Evolutionary conservation across 2,329 filamentous ascomycete species (phyloP), one percentile per base, ranked within the genome.

Genomic region (Westerdykella ornata): DNA sequence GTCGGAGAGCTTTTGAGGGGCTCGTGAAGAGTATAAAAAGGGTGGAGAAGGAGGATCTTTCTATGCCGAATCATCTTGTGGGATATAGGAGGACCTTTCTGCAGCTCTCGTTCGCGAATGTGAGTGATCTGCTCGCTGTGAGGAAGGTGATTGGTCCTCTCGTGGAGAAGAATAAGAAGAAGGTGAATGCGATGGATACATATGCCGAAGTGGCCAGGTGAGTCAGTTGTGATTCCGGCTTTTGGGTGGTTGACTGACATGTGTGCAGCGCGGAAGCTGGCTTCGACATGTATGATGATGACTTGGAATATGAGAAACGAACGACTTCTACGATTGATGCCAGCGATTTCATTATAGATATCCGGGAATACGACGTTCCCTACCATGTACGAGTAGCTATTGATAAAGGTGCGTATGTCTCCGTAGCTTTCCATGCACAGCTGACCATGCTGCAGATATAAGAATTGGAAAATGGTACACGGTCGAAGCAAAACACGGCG

Each of bases 371-470:
- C 68, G 92, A 98, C 69, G 94, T 98, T 59, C 94, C 92, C 51
- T 98, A 98, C 73, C 92, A 98, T 74, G 92, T 98, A 62, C 81
- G 92, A 77, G 90, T 98, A 71, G 86, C 94, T 69, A 98, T 98
- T 71, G 92, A 98, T 70, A 79, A 88, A 75, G 77, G 85, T 88
- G 63, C 36, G 70, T 60, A 9, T 15, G 14, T 15, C 13, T 18
- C 4, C 9, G 9, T 14, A 17, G n/a, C 8, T 33, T 16, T 26
- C 13, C 34, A n/a, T 15, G 5, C 4, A 15, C 19, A 15, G n/a
- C 51, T 55, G 28, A 56, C 35, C 17, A 19, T 6, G 20, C 16
- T 42, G 26, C 62, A 88, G 92, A 95, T 71, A 90, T 98, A 59
- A 81, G 92, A 53, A 89, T 94, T 51, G 92, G 88, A 67, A 94